Base-by-base conservation (phyloP, 2,329 filamentous ascomycete species). In the Hypoxylon sp. region DNA sequence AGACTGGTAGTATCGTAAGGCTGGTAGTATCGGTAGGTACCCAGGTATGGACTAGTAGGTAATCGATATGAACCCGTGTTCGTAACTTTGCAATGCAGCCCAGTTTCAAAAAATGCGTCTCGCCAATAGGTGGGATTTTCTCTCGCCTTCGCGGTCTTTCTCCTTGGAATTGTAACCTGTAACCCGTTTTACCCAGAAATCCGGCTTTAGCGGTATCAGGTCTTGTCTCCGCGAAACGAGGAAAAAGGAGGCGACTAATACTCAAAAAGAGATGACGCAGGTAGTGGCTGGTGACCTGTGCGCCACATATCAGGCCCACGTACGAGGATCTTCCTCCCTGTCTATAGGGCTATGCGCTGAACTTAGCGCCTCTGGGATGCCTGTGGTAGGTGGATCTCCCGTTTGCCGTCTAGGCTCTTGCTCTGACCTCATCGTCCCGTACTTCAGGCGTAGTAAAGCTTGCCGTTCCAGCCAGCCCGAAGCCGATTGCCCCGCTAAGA, bases 231-330 rank as follows among this genome's bases (percentile, higher is more conserved):
- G 61, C 59, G 32, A 65, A 22, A 19, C 59, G 32, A 65, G 22
- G 17, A 51, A 65, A 71, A 68, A 68, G 69, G 68, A 66, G 69
- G 66, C 64, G 48, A 62, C 55, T n/a, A n/a, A n/a, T n/a, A n/a
- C 24, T 26, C 24, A 26, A 39, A 59, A 55, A 43, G 43, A 46
- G 64, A 71, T 72, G 71, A 72, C 69, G 70, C 70, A 72, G 56
- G 24, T n/a, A 67, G 71, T 72, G 71, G 71, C 70, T 71, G 43
- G 66, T 68, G 60, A 22, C 17, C 22, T 46, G 43, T n/a, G 41
- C 49, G 46, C 50, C 50, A 55, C 39, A 47, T n/a, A n/a, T 41
- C 30, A 13, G 19, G 3, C 28, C 41, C 24, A 15, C 37, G 57
- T 64, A 64, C 62, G 37, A 61, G 32, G 26, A 26, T 47, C 47